Conservation (phyloP, 2,329 filamentous ascomycete genomes). For the Raffaelea deltoideospora region DNA sequence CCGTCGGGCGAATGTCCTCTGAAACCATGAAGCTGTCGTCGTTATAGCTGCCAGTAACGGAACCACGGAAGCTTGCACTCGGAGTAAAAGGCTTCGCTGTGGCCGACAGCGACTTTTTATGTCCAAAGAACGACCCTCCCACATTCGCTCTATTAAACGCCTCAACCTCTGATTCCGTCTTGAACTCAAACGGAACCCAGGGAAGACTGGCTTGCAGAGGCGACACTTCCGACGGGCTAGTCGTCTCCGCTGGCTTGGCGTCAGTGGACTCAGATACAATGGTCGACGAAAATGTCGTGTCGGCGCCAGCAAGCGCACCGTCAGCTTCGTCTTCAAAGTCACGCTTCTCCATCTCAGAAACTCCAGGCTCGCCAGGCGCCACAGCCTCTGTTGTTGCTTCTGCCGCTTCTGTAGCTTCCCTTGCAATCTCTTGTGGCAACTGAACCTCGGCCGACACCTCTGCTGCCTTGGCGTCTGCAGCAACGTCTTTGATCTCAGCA, state of each 20-base stretch:
- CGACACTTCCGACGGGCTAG: conserved; percentile 37
- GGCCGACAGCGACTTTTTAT: conserved; percentile 51
- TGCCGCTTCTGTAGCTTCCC: not conserved
- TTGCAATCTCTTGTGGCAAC: no score
- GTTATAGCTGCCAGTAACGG: conserved; percentile 10
- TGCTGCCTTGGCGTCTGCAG: no score
- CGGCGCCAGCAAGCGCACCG: conserved; percentile 27
- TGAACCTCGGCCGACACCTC: not conserved
- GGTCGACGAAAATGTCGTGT: conserved; percentile 39
- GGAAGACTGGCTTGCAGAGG: conserved; percentile 32
- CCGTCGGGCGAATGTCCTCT: conserved; percentile 4
- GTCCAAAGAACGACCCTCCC: conserved; percentile 24
- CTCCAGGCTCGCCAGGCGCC: not conserved
- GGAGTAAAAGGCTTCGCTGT: conserved; percentile 54
- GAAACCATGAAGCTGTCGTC: conserved; percentile 6
- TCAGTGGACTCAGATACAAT: conserved; percentile 37
- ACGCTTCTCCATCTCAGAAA: conserved; percentile 12
- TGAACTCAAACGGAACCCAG: conserved; percentile 48
- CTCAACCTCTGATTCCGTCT: conserved; percentile 28
- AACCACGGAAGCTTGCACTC: conserved; percentile 16
- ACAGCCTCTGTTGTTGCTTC: not conserved
- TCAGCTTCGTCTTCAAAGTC: conserved; percentile 24
- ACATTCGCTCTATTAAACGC: conserved; percentile 37
- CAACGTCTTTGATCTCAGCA: not conserved
- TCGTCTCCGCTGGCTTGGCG: conserved; percentile 29